Evolutionary conservation across 768 basidiomycete genomes (phyloP), one percentile per base, ranked within the genome.

Genomic region (Leccinum olivaceopallidum): DNA sequence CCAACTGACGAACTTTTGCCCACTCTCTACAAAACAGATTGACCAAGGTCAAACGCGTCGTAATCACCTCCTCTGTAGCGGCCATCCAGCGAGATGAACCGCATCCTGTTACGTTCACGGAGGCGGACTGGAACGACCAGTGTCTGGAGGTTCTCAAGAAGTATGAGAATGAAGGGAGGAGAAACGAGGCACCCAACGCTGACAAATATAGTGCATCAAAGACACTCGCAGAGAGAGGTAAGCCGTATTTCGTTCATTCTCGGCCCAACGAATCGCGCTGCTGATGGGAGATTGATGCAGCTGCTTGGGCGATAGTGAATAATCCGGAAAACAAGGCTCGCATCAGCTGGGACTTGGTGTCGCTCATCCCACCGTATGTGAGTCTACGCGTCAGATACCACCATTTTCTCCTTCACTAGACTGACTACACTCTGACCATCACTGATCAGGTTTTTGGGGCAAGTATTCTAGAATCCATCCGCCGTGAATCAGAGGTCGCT

Each of bases 21-120:
- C n/a, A 4, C 4, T 44, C 2, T 44, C 10, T 47, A 61, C 22
- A 13, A 53, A 28, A 49, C 18, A 66, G 65, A 49, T 63, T 65
- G 77, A 82, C 55, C 63, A 78, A 16, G 9, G 77, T 93, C 63
- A 85, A 88, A 69, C 83, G 91, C 4, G 76, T 94, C 48, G 83
- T 92, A 7, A 72, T 90, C 59, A 90, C 88, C 0, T 85, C 85
- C 10, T 90, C 89, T 2, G 76, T 71, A 53, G 88, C 83, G 1
- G 75, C 85, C 0, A 65, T 88, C 13, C 62, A 81, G 3, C 63
- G 66, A 4, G 60, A 71, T 0, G 63, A 64, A 0, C 70, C 76
- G 1, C 65, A 65, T 0, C 63, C 71, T 0, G 32, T 49, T 1
- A 73, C 74, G 1, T 83, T 78, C 65, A 75, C 69, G 89, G 90